phyloP scores from a whole-genome alignment of 2,329 filamentous ascomycete genomes.

The Xylariaceae sp. region DNA sequence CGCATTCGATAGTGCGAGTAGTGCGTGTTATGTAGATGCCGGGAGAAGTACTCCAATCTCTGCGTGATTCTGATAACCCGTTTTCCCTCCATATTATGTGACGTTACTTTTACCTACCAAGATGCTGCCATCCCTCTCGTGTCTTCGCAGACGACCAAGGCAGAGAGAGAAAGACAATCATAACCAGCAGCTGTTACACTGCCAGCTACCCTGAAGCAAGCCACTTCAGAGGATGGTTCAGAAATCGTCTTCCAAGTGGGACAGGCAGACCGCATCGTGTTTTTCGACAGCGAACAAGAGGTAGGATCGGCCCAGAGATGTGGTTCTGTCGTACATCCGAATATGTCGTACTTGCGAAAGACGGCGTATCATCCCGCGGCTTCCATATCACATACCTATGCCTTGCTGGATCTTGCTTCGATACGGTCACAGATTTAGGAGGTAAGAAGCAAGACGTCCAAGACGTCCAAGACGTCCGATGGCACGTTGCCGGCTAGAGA shows the following conservation, averaged over 20 bases:
- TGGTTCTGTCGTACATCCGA: slow-evolving; percentile 10
- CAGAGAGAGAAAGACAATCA: background rate
- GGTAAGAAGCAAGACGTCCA: background rate
- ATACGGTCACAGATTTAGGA: background rate
- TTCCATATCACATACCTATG: slow-evolving; percentile 6
- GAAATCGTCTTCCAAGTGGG: background rate
- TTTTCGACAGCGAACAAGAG: slow-evolving; percentile 4
- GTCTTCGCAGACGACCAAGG: no score
- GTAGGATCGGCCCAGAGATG: slow-evolving; percentile 9
- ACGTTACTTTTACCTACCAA: background rate
- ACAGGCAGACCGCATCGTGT: slow-evolving; percentile 12
- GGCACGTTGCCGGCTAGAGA: background rate
- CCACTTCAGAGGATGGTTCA: slow-evolving; percentile 3
- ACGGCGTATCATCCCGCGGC: slow-evolving; percentile 13
- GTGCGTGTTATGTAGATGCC: background rate
- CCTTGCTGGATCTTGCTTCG: background rate
- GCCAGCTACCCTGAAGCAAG: slow-evolving; percentile 1
- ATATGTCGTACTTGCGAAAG: slow-evolving; percentile 13
- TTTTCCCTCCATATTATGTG: background rate
- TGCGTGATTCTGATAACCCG: background rate
- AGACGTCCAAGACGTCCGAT: background rate
- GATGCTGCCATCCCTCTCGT: background rate
- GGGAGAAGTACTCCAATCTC: background rate
- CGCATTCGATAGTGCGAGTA: background rate
- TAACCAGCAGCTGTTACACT: background rate